Conservation (phyloP, 1,284 basidiomycete genomes). For the Ustilago shanxiensis region DNA sequence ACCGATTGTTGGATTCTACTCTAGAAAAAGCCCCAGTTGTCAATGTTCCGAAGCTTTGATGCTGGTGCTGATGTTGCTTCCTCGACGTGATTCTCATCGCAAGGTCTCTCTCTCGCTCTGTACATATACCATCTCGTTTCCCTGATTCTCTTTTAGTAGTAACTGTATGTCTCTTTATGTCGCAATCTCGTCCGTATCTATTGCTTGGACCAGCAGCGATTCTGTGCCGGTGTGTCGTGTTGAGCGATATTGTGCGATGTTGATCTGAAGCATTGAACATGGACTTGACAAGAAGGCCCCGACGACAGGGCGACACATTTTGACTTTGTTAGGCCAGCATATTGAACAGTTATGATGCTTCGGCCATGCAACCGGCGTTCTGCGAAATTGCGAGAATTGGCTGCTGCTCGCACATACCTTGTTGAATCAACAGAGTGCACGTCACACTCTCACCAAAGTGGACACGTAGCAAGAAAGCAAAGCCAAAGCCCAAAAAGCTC, state of each 20-base stretch:
- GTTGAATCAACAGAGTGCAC: slow-evolving; percentile 17
- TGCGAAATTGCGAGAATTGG: slow-evolving; percentile 6
- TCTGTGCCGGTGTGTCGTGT: too few species aligned
- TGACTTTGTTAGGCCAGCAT: not conserved
- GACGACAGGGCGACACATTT: not conserved
- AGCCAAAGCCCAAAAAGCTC: slow-evolving; percentile 8
- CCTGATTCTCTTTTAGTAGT: slow-evolving; percentile 5
- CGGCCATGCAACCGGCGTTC: slow-evolving; percentile 10
- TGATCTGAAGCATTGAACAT: too few species aligned
- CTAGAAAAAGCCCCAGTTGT: not conserved
- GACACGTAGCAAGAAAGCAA: slow-evolving; percentile 27
- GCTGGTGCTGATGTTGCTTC: not conserved
- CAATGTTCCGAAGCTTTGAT: too few species aligned
- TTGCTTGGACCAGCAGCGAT: not conserved
- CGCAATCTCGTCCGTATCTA: slow-evolving; percentile 1
- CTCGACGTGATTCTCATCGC: not conserved
- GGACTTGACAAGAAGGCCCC: too few species aligned
- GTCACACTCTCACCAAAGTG: slow-evolving; percentile 26
- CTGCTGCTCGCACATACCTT: slow-evolving; percentile 17
- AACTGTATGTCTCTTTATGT: slow-evolving; percentile 12
- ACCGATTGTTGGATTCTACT: not conserved
- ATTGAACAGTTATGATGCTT: not conserved
- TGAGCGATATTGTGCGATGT: too few species aligned
- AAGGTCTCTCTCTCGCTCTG: slow-evolving; percentile 12
- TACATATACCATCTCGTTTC: slow-evolving; percentile 26